These are phyloP conservation scores for Globisporangium paddicum DNA, from an alignment of 352 stramenopile species.

Conservation along the genomic window DNA sequence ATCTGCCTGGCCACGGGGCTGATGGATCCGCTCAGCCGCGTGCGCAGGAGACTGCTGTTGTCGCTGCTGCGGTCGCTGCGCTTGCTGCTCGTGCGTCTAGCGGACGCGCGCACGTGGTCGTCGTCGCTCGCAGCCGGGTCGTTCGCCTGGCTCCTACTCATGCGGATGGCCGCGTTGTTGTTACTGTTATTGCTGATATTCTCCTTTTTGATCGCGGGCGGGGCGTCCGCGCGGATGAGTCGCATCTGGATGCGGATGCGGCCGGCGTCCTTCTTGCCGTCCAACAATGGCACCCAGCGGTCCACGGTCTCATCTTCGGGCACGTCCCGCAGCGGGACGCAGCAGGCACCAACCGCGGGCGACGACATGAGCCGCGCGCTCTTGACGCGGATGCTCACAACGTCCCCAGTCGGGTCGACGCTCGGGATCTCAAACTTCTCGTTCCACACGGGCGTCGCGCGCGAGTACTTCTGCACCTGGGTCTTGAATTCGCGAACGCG, in stretches of 20 bases:
- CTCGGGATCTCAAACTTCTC: conserved; percentile 74
- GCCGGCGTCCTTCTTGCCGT: conserved; percentile 51
- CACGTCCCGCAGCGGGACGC: conserved; percentile 41
- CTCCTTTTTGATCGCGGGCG: conserved; percentile 19
- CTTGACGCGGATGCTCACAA: conserved; percentile 74
- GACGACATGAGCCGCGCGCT: conserved; percentile 63
- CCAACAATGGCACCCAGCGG: conserved; percentile 51
- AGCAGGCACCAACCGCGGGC: conserved; percentile 44
- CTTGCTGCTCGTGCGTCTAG: background rate
- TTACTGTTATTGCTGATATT: conserved; percentile 7
- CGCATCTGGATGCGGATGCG: conserved; percentile 64
- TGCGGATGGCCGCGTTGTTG: background rate
- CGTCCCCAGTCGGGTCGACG: conserved; percentile 32
- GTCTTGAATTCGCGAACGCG: conserved; percentile 59
- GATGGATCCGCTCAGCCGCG: conserved; percentile 11
- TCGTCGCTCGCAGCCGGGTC: conserved; percentile 2
- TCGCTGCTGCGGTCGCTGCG: conserved; percentile 11
- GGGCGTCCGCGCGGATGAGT: conserved; percentile 33
- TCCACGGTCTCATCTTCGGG: conserved; percentile 41
- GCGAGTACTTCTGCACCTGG: conserved; percentile 49
- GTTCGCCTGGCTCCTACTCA: background rate
- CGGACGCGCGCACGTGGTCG: background rate
- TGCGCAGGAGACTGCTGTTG: conserved; percentile 13
- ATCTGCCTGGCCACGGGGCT: conserved; percentile 5
- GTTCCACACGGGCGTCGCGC: conserved; percentile 58